A percentile compares a stretch with the other conserved stretches of the same genome.
Conservation (phyloP, 768 basidiomycete genomes). For the Boletus patriciae region DNA sequence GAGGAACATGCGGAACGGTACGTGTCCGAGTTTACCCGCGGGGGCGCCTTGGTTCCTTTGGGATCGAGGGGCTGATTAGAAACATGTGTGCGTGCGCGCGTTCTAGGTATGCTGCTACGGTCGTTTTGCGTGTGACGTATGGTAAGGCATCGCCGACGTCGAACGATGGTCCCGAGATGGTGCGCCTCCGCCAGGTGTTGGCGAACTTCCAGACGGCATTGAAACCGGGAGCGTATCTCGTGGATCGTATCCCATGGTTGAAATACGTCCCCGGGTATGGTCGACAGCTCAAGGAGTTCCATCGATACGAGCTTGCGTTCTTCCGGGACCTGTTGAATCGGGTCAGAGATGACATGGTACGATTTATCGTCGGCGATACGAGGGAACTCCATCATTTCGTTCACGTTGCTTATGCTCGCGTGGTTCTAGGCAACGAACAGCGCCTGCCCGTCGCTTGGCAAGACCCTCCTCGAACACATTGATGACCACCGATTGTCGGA, state of each 20-base stretch:
- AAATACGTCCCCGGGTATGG: conserved; percentile 57
- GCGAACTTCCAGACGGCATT: conserved; percentile 33
- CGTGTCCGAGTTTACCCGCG: neutral
- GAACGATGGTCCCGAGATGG: conserved; percentile 10
- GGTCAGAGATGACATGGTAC: conserved; percentile 9
- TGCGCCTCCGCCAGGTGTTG: conserved; percentile 20
- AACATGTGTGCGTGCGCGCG: neutral
- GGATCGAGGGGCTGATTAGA: neutral
- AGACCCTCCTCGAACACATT: conserved; percentile 52
- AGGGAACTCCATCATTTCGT: too few species aligned
- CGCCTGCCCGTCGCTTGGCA: conserved; percentile 41
- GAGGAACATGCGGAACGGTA: conserved; percentile 17
- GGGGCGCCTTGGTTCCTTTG: neutral
- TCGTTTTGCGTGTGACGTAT: conserved; percentile 27
- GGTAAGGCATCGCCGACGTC: conserved; percentile 27
- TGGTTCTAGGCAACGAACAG: conserved; percentile 5
- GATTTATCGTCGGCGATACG: neutral
- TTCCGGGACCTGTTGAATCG: conserved; percentile 46
- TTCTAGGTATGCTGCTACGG: conserved; percentile 22
- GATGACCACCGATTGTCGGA: conserved; percentile 47
- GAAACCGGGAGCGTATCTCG: conserved; percentile 30
- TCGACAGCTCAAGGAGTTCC: conserved; percentile 50
- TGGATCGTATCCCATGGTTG: conserved; percentile 35
- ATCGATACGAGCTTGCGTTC: conserved; percentile 48
- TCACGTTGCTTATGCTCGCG: neutral